Percentiles rank a stretch among this genome's conserved stretches.
Evolutionary conservation across 1,284 basidiomycete genomes (phyloP).

Genomic region (Rhodotorula sp.): DNA sequence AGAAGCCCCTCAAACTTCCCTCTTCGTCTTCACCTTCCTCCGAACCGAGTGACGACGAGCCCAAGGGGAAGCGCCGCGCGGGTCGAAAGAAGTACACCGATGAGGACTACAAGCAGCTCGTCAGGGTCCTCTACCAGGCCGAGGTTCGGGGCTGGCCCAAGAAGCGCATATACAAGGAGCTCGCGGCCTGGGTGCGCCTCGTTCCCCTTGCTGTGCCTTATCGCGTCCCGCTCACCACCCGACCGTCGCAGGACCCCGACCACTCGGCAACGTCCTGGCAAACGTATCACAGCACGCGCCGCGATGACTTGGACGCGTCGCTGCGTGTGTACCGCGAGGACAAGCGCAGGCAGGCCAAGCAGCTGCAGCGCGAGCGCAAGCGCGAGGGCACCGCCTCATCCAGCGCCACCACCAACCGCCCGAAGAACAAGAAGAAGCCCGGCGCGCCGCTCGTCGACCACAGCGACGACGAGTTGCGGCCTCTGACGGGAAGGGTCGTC

Average conservation of each 20-base stretch:
- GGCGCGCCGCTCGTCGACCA: not conserved
- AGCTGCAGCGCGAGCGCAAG: not conserved
- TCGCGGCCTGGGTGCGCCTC: constrained; percentile 3
- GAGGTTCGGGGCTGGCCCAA: not conserved
- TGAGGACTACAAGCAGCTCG: constrained; percentile 6
- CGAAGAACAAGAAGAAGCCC: too few relatives aligned
- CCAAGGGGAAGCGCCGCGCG: not conserved
- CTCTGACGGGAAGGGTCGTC: not conserved
- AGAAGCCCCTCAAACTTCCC: not conserved
- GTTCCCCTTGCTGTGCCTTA: not conserved
- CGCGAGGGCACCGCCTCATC: not conserved
- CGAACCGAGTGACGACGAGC: not conserved
- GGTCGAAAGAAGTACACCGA: not conserved
- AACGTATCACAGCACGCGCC: constrained; percentile 13
- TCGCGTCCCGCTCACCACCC: too few relatives aligned
- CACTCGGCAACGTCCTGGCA: constrained; percentile 33
- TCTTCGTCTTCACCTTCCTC: not conserved
- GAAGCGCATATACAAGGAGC: not conserved
- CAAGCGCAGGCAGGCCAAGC: not conserved
- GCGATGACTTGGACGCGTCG: constrained; percentile 9
- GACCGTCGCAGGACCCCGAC: constrained; percentile 9
- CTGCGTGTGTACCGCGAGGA: not conserved
- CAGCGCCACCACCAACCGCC: not conserved
- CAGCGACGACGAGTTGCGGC: not conserved
- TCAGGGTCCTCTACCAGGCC: not conserved